Conservation (phyloP, 352 stramenopile genomes). For the Phytophthora litchii region DNA sequence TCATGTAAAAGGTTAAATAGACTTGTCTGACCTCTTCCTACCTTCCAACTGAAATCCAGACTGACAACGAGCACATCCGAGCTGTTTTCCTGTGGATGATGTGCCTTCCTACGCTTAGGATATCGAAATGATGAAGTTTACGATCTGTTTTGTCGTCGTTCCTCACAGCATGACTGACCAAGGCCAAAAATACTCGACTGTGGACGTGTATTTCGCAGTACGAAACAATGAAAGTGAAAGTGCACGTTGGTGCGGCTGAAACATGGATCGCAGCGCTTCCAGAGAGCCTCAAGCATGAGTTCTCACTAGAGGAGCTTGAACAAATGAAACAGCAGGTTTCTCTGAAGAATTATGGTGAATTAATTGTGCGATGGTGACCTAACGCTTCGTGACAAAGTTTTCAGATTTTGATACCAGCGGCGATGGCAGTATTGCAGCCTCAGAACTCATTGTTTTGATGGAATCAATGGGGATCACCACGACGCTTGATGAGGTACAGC, state of each 20-base stretch:
- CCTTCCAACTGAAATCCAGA: no score
- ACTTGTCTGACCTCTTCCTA: no score
- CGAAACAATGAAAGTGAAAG: slow-evolving; percentile 48
- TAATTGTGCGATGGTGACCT: neutral
- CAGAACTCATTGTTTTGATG: slow-evolving; percentile 63
- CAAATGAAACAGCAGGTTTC: slow-evolving; percentile 71
- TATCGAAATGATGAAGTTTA: neutral
- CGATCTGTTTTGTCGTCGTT: neutral
- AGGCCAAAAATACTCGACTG: no score
- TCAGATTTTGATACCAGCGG: slow-evolving; percentile 72
- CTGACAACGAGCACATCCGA: no score
- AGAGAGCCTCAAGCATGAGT: slow-evolving; percentile 69
- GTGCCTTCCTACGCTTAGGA: neutral
- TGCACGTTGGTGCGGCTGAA: slow-evolving; percentile 38
- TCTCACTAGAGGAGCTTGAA: slow-evolving; percentile 63
- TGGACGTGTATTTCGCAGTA: neutral
- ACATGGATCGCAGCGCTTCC: slow-evolving; percentile 57
- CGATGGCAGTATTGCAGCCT: slow-evolving; percentile 62
- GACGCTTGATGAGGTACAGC: slow-evolving; percentile 48
- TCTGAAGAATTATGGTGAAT: neutral
- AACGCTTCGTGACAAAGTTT: slow-evolving; percentile 40
- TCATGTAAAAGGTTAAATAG: no score
- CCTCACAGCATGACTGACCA: no score
- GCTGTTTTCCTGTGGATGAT: no score
- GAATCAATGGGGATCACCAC: slow-evolving; percentile 64